Percentiles rank a stretch among this genome's conserved stretches.
phyloP scores from a whole-genome alignment of 805 yeast genomes.

The Helenozyma rhizophorensis region DNA sequence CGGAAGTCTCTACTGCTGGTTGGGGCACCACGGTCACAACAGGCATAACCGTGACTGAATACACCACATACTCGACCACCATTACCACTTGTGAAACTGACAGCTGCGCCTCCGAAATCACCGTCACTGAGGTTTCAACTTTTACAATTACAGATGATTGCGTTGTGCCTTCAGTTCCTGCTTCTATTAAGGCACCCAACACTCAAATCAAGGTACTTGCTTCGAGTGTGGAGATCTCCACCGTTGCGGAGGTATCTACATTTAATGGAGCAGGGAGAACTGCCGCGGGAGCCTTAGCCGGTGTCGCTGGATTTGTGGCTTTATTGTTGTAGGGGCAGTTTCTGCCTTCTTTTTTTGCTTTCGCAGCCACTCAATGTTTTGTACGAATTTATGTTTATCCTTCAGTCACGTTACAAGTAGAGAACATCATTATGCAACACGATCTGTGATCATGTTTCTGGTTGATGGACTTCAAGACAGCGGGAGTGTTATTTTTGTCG shows the following conservation, averaged over 20 bases:
- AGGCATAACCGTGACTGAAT: conserved; percentile 28
- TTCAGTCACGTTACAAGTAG: too few species aligned
- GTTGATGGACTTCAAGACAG: too few species aligned
- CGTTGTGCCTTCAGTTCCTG: conserved; percentile 19
- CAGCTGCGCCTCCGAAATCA: conserved; percentile 21
- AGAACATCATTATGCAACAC: too few species aligned
- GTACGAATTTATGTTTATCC: too few species aligned
- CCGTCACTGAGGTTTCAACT: conserved; percentile 30
- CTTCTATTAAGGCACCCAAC: conserved; percentile 1
- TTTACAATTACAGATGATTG: conserved; percentile 30
- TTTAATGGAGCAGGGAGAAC: conserved; percentile 35
- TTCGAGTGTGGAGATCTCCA: background rate
- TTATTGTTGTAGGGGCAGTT: conserved; percentile 7
- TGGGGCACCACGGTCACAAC: conserved; percentile 24
- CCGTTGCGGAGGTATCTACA: conserved; percentile 13
- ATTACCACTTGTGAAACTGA: conserved; percentile 27
- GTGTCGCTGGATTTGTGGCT: conserved; percentile 10
- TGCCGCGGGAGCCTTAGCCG: conserved; percentile 16
- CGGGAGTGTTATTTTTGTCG: too few species aligned
- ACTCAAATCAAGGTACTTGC: conserved; percentile 1
- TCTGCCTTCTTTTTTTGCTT: too few species aligned
- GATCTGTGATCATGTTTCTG: too few species aligned
- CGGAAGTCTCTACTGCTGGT: conserved; percentile 11
- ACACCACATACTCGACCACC: conserved; percentile 34
- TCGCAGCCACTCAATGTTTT: too few species aligned